Evolutionary conservation across 768 basidiomycete species (phyloP), one percentile per base, ranked within the genome.

Genomic region (Sistotremastrum suecicum): DNA sequence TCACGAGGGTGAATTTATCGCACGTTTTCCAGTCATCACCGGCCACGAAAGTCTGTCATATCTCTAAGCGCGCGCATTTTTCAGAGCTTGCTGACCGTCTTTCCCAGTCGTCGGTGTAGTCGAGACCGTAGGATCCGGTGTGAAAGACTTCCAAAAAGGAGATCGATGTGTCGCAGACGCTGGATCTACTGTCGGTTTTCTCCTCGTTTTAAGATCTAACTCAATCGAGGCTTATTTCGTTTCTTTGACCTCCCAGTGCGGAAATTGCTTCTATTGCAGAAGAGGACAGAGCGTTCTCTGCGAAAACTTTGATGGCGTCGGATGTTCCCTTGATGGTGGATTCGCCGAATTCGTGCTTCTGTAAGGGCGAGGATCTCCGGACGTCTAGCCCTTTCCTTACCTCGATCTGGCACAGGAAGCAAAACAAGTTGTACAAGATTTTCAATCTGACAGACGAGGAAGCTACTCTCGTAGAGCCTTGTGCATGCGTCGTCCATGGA

Each of bases 291-390:
- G 76, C 12, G 68, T 91, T 7, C 65, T 88, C 46, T 94, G 90
- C 63, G 88, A 91, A 60, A 71, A 86, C 66, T 90, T 89, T 63
- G 69, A 78, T 46, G 74, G 83, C 5, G 74, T 80, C 8, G 90
- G 89, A 41, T 83, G 90, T 39, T 83, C 79, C 12, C 64, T 74
- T 53, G 78, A 83, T 50, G 89, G 89, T 47, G 89, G 86, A 30
- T 94, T 94, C 58, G 86, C 88, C 5, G 87, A 90, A 58, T 91
- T 89, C 64, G 75, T 89, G 53, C 75, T 73, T 48, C 87, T 83
- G 87, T 88, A 54, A 60, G 80, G 20, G 20, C 20, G 20, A 20
- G 20, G 20, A 20, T 20, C 20, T 20, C 20, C 20, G 20, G 20
- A 20, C 20, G 20, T 20, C 20, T 20, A 20, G 20, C 20, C 20